Percentiles rank a stretch among this genome's conserved stretches.
These are phyloP conservation scores for Gymnopilus dilepis DNA, from an alignment of 768 basidiomycete species.

Conservation along the genomic window DNA sequence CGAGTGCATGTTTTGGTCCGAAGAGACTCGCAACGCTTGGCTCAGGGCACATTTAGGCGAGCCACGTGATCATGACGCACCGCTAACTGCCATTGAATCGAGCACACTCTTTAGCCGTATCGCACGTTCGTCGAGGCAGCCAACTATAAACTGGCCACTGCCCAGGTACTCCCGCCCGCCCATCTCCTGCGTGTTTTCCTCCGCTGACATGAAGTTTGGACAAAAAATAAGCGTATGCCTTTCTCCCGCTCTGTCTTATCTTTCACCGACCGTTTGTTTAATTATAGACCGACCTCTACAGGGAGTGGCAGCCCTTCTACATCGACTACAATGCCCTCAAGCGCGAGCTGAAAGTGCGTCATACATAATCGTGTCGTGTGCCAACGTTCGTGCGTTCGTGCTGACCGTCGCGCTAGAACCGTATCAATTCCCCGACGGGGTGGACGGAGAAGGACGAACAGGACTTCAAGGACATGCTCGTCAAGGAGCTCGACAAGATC, in stretches of 20 bases:
- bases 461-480: constrained; percentile 80
- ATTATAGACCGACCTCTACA: constrained; percentile 78
- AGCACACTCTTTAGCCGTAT: neutral
- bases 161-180: constrained; percentile 4
- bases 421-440: constrained; percentile 27
- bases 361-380: neutral
- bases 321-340: constrained; percentile 90
- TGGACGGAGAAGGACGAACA: constrained; percentile 86
- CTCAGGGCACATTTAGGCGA: neutral
- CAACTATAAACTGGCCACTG: neutral
- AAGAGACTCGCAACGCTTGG: neutral
- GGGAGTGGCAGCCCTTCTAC: constrained; percentile 91
- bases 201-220: constrained; percentile 74
- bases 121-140: constrained; percentile 36
- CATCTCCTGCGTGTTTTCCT: constrained; percentile 9
- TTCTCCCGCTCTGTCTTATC: neutral
- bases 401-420: constrained; percentile 17
- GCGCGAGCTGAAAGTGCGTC: constrained; percentile 81
- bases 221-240: constrained; percentile 69
- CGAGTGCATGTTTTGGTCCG: constrained; percentile 30
- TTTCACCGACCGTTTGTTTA: neutral
- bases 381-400: neutral
- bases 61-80: constrained; percentile 22
- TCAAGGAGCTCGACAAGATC: constrained; percentile 90
- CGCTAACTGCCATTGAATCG: neutral